Evolutionary conservation across 129 eudicot genomes (phyloP).

Genomic region (Flaveria brownii): DNA sequence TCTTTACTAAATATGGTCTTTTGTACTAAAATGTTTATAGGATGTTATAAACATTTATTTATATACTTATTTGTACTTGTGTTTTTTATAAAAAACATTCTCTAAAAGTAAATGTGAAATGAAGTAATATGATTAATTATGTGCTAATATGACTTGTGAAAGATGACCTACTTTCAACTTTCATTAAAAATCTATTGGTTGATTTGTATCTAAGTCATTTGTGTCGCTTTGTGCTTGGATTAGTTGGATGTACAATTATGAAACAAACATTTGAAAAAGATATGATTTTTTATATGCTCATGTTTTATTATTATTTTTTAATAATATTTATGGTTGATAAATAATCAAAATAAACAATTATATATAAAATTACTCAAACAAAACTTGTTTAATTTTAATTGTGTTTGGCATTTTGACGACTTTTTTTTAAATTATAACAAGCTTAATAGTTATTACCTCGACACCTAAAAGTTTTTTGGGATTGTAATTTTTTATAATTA

Average conservation of each 20-base stretch:
- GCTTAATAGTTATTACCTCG: background rate
- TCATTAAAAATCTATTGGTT: background rate
- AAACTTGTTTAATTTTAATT: too few relatives aligned
- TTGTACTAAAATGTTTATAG: background rate
- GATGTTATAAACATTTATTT: background rate
- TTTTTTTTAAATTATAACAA: background rate
- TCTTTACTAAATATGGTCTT: background rate
- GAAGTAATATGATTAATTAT: conserved; percentile 2
- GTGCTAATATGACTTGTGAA: background rate
- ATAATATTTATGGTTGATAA: background rate
- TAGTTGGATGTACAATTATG: background rate
- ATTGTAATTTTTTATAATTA: background rate
- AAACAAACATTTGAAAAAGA: background rate
- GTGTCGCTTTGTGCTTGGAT: background rate
- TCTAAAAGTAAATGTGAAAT: background rate
- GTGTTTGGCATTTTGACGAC: background rate
- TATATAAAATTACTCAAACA: background rate
- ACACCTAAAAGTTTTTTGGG: background rate
- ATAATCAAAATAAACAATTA: background rate
- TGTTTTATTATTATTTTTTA: background rate
- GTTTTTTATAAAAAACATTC: background rate
- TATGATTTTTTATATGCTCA: background rate
- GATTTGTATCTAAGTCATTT: background rate
- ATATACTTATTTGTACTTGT: background rate
- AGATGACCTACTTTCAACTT: conserved; percentile 12